Percentiles rank a stretch among this genome's conserved stretches.
Evolutionary conservation across 108 stramenopile species (phyloP).

Genomic region (Fragilaria radians): DNA sequence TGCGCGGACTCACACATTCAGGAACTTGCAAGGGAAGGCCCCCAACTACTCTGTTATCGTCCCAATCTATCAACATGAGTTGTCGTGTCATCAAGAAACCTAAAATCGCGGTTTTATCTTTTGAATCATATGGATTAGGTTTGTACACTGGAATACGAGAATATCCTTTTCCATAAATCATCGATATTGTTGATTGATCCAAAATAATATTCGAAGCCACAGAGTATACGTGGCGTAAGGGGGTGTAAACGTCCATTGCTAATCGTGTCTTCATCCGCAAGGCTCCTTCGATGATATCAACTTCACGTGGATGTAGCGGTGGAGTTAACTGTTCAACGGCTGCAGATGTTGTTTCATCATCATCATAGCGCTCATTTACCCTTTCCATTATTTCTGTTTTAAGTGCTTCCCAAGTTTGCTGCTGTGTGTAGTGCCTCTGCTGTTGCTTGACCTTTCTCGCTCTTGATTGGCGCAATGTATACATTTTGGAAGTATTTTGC

Average conservation of each 20-base stretch:
- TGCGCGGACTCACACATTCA: constrained; percentile 41
- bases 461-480: constrained; percentile 10
- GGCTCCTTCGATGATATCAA: constrained; percentile 45
- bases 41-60: constrained; percentile 38
- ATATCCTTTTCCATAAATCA: constrained; percentile 51
- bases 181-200: constrained; percentile 36
- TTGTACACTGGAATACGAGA: constrained; percentile 57
- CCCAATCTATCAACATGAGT: constrained; percentile 62
- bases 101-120: constrained; percentile 21
- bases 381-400: constrained; percentile 38
- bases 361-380: constrained; percentile 21
- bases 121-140: constrained; percentile 13
- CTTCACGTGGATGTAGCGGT: constrained; percentile 32
- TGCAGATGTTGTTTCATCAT: constrained; percentile 5
- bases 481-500: background rate
- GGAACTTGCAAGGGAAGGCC: constrained; percentile 40
- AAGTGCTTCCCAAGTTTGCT: constrained; percentile 27
- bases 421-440: no score
- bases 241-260: constrained; percentile 58
- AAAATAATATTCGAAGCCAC: constrained; percentile 34
- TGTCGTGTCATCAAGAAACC: constrained; percentile 57
- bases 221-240: constrained; percentile 36
- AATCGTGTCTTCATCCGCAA: constrained; percentile 49
- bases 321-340: constrained; percentile 29
- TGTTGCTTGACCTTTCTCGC: no score